Evolutionary conservation across 805 yeast species (phyloP), one percentile per base, ranked within the genome.

Genomic region (Zygotorulaspora florentina): DNA sequence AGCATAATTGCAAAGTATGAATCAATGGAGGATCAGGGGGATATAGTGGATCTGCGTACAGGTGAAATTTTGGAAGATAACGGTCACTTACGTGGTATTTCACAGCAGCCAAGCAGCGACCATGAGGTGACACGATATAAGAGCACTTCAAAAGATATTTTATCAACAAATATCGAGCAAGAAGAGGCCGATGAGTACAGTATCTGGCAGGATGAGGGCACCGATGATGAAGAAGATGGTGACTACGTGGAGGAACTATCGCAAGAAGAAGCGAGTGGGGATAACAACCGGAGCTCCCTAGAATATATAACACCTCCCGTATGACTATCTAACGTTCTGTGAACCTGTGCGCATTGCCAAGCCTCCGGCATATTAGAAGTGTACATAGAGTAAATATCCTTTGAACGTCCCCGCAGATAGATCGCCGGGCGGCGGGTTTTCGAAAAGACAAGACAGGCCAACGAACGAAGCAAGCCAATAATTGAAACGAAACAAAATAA

Each of bases 1-100:
- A 65, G 69, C 11, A 77, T 83, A 25, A 71, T 83, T 7, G 61
- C 70, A 1, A 77, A 75, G 56, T 80, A 81, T 56, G 72, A 77
- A 40, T 72, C 72, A 41, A 74, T 75, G 28, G 67, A 69, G 3
- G 69, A 69, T 13, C 81, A 80, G 43, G 83, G 85, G 31, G 89
- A 82, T 58, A 71, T 80, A 18, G 65, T 82, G n/a, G 89, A 86
- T 58, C 56, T 86, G 17, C 57, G 60, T 8, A 79, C 88, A 0
- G 90, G 91, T 0, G 70, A 75, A 45, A 75, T 86, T 1, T 61
- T 81, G 1, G 75, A 69, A 27, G 89, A 86, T 55, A 74, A 77
- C 42, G 95, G 95, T 2, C 95, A 86, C 62, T 54, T 86, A 17
- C 64, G 75, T 46, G 75, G 81, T 2, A 55, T 83, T 46, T 46